Percentiles rank a stretch among this genome's conserved stretches.
These are phyloP conservation scores for Xerocomus spinulosus DNA, from an alignment of 768 basidiomycete species.

Conservation along the genomic window DNA sequence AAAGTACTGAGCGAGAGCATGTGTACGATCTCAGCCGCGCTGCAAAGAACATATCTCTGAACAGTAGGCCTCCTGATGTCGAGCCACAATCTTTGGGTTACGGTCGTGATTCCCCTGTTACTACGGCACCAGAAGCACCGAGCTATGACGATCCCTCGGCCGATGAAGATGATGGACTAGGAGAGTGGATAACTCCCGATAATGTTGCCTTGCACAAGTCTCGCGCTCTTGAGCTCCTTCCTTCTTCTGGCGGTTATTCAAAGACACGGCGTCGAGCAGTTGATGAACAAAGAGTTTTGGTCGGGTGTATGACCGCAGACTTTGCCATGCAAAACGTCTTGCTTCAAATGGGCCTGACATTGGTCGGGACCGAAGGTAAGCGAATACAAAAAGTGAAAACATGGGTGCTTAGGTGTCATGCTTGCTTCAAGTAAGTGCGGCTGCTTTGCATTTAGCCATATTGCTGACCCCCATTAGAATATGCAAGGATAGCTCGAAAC, in stretches of 20 bases:
- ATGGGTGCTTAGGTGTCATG: slow-evolving; percentile 96
- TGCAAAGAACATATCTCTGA: slow-evolving; percentile 9
- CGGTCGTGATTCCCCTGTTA: background rate
- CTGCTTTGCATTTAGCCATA: background rate
- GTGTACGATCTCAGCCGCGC: slow-evolving; percentile 11
- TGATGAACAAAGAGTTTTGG: slow-evolving; percentile 44
- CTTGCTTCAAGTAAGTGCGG: slow-evolving; percentile 90
- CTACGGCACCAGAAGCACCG: slow-evolving; percentile 24
- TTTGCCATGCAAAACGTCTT: slow-evolving; percentile 99
- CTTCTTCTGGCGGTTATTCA: slow-evolving; percentile 37
- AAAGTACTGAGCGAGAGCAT: background rate
- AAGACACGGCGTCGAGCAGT: slow-evolving; percentile 33
- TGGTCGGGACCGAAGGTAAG: slow-evolving; percentile 88
- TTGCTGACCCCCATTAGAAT: slow-evolving; percentile 48
- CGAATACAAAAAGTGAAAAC: slow-evolving; percentile 87
- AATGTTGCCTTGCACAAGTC: slow-evolving; percentile 88
- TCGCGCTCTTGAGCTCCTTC: slow-evolving; percentile 76
- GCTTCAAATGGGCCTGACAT: slow-evolving; percentile 87
- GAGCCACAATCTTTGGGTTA: slow-evolving; percentile 31
- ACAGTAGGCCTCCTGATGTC: slow-evolving; percentile 1
- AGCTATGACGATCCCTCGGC: slow-evolving; percentile 75
- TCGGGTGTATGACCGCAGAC: slow-evolving; percentile 96
- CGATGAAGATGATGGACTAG: slow-evolving; percentile 75
- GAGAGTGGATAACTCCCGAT: slow-evolving; percentile 94
- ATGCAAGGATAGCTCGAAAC: slow-evolving; percentile 91